Evolutionary conservation across 805 yeast genomes (phyloP), one percentile per base, ranked within the genome.

Genomic region (Yarrowia bubula): DNA sequence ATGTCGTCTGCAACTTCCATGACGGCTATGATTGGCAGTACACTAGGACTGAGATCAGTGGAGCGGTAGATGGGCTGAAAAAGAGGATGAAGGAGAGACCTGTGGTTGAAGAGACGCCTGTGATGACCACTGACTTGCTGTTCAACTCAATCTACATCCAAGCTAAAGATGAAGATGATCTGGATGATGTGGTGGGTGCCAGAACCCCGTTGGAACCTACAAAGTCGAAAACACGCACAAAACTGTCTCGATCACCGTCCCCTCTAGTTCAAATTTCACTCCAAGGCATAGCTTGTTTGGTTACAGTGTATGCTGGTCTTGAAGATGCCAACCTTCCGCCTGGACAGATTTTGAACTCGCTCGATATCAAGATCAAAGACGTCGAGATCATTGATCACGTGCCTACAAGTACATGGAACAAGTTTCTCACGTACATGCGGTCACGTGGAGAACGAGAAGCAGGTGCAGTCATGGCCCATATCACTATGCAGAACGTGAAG

Each of bases 11-110:
- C 78, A 72, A 76, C 65, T 75, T 93, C 17, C 86, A 83, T 73
- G 99, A 95, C 76, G 99, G 99, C 0, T 95, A 87, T 72, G 98
- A 95, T 70, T 92, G 98, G 96, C 83, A 82, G 65, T 83, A 84
- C 47, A 91, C 98, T 0, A 81, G 96, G 66, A 79, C 79, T 28
- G 79, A 86, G 0, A 86, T 95, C 33, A 77, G 79, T 10, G 82
- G 81, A n/a, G 88, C 90, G 0, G 86, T 92, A 0, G 82, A 82
- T 64, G 76, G 83, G 10, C 83, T 90, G 8, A 91, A 87, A 69
- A 77, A 75, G 7, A 79, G 77, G 46, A 86, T 82, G 2, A 68
- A 70, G n/a, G 74, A 75, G 32, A 74, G 42, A 1, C 58, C 58
- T 1, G 58, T 57, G 3, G 28, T 44, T 4, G 53, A 62, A 11